Conservation (phyloP, 116 monocot genomes). For the Zostera marina region DNA sequence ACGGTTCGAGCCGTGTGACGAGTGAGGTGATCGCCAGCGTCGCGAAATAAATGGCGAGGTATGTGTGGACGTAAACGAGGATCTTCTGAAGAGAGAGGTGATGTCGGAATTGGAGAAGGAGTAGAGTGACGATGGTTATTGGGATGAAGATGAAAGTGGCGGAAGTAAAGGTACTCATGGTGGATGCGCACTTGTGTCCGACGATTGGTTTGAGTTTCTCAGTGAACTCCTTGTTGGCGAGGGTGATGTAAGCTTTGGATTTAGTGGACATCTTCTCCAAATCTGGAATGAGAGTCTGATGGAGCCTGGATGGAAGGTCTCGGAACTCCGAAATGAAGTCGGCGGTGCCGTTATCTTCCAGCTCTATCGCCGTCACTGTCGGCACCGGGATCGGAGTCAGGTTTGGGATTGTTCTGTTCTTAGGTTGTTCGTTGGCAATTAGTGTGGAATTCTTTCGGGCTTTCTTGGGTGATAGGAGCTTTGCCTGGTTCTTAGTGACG, state of each 20-base stretch:
- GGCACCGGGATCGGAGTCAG: too few species aligned
- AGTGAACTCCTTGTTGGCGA: constrained; percentile 48
- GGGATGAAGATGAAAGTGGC: constrained; percentile 33
- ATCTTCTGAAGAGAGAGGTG: constrained; percentile 37
- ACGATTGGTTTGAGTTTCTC: constrained; percentile 42
- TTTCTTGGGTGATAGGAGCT: too few species aligned
- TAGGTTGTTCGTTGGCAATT: too few species aligned
- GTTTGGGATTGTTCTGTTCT: too few species aligned
- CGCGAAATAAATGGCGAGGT: constrained; percentile 78
- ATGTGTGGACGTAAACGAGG: constrained; percentile 47
- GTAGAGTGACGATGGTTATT: constrained; percentile 27
- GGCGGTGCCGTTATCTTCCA: constrained; percentile 8
- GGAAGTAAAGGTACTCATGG: constrained; percentile 32
- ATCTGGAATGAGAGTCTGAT: constrained; percentile 36
- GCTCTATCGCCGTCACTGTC: constrained; percentile 13
- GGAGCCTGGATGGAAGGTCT: constrained; percentile 46
- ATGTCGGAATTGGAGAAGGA: constrained; percentile 29
- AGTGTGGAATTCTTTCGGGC: too few species aligned
- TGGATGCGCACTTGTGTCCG: constrained; percentile 47
- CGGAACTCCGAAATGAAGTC: constrained; percentile 61
- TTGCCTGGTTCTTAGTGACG: too few species aligned
- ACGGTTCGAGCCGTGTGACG: constrained; percentile 60
- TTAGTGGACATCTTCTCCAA: constrained; percentile 50
- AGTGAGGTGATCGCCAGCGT: constrained; percentile 54
- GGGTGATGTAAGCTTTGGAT: constrained; percentile 53